Base-by-base conservation (phyloP, 2,329 filamentous ascomycete species). In the Orbilia quercus region DNA sequence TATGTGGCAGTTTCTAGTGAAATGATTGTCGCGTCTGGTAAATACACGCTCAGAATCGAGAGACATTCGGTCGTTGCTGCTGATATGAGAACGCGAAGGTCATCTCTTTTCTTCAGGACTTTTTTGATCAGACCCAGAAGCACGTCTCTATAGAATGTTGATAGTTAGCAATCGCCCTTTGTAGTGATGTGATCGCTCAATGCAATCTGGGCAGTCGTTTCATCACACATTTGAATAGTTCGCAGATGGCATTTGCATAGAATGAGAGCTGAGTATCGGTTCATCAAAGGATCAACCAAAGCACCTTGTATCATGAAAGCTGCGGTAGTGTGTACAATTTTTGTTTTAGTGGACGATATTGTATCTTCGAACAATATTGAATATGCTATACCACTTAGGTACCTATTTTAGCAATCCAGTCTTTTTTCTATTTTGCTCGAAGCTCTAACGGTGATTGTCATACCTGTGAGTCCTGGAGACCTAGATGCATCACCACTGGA, bases 161-260 rank as follows among this genome's bases (percentile, higher is more conserved):
- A 16, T 25, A 28, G 44, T 70, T 25, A 70, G 55, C 28, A 16
- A 16, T 2, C n/a, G 18, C 16, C 2, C 12, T 7, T 2, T 22
- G 7, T n/a, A 40, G 11, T 18, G 16, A 4, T 12, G 7, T 11
- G n/a, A 20, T 23, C 9, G 18, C 34, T 31, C 25, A 16, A 9
- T 22, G 16, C 14, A 9, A 9, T 31, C 28, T 9, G 4, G 18
- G 31, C 28, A 25, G 2, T 7, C 16, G 11, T 44, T 42, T 22
- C 34, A 25, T 53, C 28, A 9, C 28, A 65, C 67, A 60, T 60
- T 60, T 65, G 31, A 70, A 98, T 86, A 53, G 92, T 96, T 60
- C 95, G 86, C 81, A 98, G 94, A 79, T 99, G 95, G 5, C 94
- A 95, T 81, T 98, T 94, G 79, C 99, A 95, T 6, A 99, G 90